phyloP scores from a whole-genome alignment of 2,329 filamentous ascomycete genomes.

The Phaeosphaeriaceae sp. region DNA sequence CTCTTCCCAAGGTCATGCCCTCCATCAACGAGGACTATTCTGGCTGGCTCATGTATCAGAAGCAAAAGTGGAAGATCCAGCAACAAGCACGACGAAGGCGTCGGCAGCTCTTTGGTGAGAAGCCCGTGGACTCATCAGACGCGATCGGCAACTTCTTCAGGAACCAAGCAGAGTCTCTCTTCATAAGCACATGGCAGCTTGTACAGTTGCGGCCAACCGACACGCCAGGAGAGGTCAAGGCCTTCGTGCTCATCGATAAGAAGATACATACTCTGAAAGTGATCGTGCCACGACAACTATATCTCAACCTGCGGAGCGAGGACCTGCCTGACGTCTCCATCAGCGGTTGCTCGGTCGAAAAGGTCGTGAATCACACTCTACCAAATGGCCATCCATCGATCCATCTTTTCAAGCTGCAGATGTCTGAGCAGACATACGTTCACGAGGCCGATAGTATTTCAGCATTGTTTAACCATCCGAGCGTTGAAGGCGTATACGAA shows the following conservation, averaged over 20 bases:
- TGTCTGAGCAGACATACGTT: conserved; percentile 87
- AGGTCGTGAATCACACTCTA: conserved; percentile 89
- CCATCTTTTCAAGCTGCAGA: conserved; percentile 91
- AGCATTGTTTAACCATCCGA: conserved; percentile 86
- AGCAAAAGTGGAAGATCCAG: conserved; percentile 98
- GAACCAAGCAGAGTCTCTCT: conserved; percentile 89
- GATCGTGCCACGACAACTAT: conserved; percentile 87
- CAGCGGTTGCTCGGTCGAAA: conserved; percentile 85
- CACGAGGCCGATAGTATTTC: conserved; percentile 84
- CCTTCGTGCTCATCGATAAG: conserved; percentile 90
- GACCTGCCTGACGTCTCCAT: conserved; percentile 90
- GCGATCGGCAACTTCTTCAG: conserved; percentile 78
- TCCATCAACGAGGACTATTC: conserved; percentile 84
- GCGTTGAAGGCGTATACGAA: conserved; percentile 97
- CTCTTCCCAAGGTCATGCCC: conserved; percentile 84
- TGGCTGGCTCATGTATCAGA: conserved; percentile 91
- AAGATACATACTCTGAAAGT: conserved; percentile 90
- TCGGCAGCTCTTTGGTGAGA: conserved; percentile 91
- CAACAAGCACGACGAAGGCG: conserved; percentile 86
- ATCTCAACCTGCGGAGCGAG: conserved; percentile 87
- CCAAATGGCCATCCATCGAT: conserved; percentile 94
- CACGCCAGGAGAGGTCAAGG: conserved; percentile 83
- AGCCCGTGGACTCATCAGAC: conserved; percentile 67
- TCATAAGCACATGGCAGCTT: conserved; percentile 93
- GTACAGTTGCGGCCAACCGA: conserved; percentile 86